Percentiles rank a stretch among this genome's conserved stretches.
These are phyloP conservation scores for Wakefieldia striispora DNA, from an alignment of 768 basidiomycete genomes.

Conservation along the genomic window DNA sequence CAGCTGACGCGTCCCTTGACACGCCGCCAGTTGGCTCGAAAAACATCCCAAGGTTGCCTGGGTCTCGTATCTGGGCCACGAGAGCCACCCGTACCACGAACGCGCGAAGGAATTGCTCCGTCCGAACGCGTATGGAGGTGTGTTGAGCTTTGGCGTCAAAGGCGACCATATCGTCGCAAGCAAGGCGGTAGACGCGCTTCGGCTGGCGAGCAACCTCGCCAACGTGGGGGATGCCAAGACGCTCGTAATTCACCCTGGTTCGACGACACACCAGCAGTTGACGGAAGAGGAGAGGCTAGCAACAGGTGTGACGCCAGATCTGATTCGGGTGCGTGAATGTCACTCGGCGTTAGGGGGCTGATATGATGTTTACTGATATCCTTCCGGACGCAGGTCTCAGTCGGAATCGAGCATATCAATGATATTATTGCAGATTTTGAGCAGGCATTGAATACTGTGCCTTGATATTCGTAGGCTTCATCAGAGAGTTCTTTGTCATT, in stretches of 20 bases:
- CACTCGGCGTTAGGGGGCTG: not conserved
- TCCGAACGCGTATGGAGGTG: constrained; percentile 56
- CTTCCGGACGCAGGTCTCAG: constrained; percentile 32
- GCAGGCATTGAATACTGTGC: constrained; percentile 33
- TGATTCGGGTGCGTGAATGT: constrained; percentile 46
- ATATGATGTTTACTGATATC: not conserved
- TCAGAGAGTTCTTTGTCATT: too few species aligned
- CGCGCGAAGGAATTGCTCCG: constrained; percentile 58
- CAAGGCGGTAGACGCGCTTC: constrained; percentile 66
- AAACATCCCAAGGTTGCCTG: constrained; percentile 65
- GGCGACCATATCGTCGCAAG: constrained; percentile 53
- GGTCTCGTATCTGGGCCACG: constrained; percentile 77
- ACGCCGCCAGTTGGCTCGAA: constrained; percentile 46
- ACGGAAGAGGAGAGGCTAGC: constrained; percentile 43
- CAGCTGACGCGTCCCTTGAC: not conserved
- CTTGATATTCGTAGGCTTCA: not conserved
- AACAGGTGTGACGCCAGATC: constrained; percentile 53
- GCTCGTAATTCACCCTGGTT: constrained; percentile 56
- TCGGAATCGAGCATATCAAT: constrained; percentile 43
- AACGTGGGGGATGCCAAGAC: constrained; percentile 71
- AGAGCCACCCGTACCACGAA: constrained; percentile 56
- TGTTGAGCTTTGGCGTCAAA: constrained; percentile 76
- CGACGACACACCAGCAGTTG: constrained; percentile 61
- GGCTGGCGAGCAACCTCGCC: constrained; percentile 68
- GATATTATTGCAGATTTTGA: constrained; percentile 50